Evolutionary conservation across 2,329 filamentous ascomycete species (phyloP).

Genomic region (Kalmusia sp.): DNA sequence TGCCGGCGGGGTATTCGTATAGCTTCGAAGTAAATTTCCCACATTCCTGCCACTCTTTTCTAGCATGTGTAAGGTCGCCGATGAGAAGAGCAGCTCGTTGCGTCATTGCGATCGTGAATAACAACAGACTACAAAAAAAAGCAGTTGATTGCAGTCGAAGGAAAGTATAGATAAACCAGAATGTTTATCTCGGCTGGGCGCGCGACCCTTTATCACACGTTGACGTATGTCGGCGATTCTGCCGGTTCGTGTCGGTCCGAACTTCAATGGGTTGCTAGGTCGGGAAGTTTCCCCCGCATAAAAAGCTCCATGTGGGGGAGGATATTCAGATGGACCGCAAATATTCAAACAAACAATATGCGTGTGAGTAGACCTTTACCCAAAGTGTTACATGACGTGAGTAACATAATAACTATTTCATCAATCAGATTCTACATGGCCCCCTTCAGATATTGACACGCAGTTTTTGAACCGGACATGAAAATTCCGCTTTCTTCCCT

Average conservation of each 20-base stretch:
- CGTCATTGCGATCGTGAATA: constrained; percentile 28
- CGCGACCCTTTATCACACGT: constrained; percentile 23
- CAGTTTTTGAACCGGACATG: no score
- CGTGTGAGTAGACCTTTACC: no score
- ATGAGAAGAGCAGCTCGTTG: constrained; percentile 53
- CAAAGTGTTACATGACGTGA: no score
- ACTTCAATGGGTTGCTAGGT: background rate
- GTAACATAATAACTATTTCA: no score
- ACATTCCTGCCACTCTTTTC: constrained; percentile 55
- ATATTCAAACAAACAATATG: no score
- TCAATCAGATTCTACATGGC: no score
- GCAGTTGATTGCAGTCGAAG: background rate
- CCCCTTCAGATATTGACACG: no score
- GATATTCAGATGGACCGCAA: no score
- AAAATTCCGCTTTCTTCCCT: no score
- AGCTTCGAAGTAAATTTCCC: constrained; percentile 40
- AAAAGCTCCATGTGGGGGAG: background rate
- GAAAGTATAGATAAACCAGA: no score
- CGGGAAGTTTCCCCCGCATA: constrained; percentile 9
- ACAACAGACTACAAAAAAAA: background rate
- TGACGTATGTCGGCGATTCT: constrained; percentile 9
- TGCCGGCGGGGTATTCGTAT: constrained; percentile 62
- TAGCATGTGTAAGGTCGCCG: constrained; percentile 52
- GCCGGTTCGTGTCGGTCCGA: constrained; percentile 4
- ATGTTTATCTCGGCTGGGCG: constrained; percentile 22